Percentiles rank a stretch among this genome's conserved stretches.
Evolutionary conservation across 2,329 filamentous ascomycete genomes (phyloP).

Genomic region (Ophiostoma angusticollis): DNA sequence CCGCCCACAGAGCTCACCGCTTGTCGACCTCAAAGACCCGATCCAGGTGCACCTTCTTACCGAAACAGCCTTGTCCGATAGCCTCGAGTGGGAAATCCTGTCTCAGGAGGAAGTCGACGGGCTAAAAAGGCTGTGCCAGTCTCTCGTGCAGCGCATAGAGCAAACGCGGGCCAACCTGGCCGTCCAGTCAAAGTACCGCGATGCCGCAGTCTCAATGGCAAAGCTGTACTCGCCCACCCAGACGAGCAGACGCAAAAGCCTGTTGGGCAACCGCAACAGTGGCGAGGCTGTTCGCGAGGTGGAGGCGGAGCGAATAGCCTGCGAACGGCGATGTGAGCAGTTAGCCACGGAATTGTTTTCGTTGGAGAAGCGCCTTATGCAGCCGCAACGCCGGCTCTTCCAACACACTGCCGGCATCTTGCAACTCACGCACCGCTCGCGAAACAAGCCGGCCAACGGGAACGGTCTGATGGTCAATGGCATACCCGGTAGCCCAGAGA

Average conservation of each 20-base stretch:
- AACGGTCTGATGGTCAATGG: constrained; percentile 34
- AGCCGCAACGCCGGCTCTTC: constrained; percentile 62
- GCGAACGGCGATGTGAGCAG: constrained; percentile 73
- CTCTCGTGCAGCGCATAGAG: constrained; percentile 64
- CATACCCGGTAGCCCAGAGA: constrained; percentile 64
- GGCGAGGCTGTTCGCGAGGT: constrained; percentile 43
- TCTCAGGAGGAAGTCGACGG: constrained; percentile 85
- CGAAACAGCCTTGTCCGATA: constrained; percentile 85
- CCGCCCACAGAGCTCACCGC: constrained; percentile 40
- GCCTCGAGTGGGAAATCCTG: constrained; percentile 70
- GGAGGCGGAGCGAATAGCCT: constrained; percentile 61
- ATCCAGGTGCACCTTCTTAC: constrained; percentile 86
- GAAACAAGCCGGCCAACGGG: constrained; percentile 19
- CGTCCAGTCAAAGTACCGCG: constrained; percentile 85
- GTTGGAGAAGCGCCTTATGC: constrained; percentile 63
- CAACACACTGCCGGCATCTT: constrained; percentile 88
- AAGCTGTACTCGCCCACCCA: constrained; percentile 54
- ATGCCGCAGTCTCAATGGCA: constrained; percentile 78
- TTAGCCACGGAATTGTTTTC: constrained; percentile 68
- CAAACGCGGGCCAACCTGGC: constrained; percentile 70
- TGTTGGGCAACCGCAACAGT: constrained; percentile 37
- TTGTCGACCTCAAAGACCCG: constrained; percentile 52
- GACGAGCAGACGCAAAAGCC: constrained; percentile 30
- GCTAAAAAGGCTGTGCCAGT: constrained; percentile 73
- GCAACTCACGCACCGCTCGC: constrained; percentile 71